Evolutionary conservation across 768 basidiomycete species (phyloP).

Genomic region (Psilocybe tampanensis): DNA sequence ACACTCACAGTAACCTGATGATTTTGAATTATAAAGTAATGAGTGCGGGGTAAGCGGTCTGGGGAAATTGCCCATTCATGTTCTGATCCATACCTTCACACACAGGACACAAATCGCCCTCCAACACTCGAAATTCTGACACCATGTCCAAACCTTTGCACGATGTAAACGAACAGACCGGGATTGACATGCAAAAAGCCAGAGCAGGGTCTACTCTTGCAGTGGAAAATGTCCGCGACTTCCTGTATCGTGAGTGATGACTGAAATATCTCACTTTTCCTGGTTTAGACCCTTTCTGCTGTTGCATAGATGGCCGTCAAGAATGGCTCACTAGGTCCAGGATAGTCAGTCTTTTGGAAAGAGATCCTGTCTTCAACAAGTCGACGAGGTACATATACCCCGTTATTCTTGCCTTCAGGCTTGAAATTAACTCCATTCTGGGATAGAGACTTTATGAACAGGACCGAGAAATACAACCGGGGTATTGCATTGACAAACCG

Average conservation of each 20-base stretch:
- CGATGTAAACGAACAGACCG: slow-evolving; percentile 49
- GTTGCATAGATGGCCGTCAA: slow-evolving; percentile 43
- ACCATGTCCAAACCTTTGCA: slow-evolving; percentile 10
- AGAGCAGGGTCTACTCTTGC: slow-evolving; percentile 45
- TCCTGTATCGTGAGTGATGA: slow-evolving; percentile 49
- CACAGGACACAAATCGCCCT: not conserved
- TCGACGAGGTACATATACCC: slow-evolving; percentile 42
- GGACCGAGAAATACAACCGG: slow-evolving; percentile 58
- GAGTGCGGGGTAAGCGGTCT: not conserved
- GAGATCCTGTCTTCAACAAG: slow-evolving; percentile 65
- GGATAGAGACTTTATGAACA: slow-evolving; percentile 55
- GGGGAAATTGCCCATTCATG: not conserved
- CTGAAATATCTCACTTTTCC: not conserved
- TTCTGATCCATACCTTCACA: not conserved
- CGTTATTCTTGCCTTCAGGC: not conserved
- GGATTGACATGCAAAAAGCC: slow-evolving; percentile 53
- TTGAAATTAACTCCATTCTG: not conserved
- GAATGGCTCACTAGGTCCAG: slow-evolving; percentile 52
- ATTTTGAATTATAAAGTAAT: not conserved
- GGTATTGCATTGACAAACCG: slow-evolving; percentile 57
- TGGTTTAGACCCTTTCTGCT: not conserved
- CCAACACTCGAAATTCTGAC: not conserved
- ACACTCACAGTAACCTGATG: not conserved
- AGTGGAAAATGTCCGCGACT: slow-evolving; percentile 43
- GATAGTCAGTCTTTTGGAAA: slow-evolving; percentile 47